These are phyloP conservation scores for Dimargaris xerosporica DNA, from an alignment of 192 early-diverging fungal species.

Conservation along the genomic window DNA sequence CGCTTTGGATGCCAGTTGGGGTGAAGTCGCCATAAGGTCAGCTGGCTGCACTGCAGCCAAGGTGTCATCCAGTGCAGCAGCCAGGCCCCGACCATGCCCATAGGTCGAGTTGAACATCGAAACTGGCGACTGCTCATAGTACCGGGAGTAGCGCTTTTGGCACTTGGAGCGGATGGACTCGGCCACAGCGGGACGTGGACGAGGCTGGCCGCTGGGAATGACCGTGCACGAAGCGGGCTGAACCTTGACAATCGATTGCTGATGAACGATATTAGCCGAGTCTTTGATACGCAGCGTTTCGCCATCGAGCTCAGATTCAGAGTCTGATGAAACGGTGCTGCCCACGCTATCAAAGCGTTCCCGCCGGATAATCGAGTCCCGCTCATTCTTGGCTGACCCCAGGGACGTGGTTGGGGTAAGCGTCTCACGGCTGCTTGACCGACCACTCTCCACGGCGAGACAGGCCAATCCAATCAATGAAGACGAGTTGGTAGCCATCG, in stretches of 20 bases:
- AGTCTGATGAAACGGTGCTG: neutral
- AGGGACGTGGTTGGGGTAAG: neutral
- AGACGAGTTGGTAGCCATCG: neutral
- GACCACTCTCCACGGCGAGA: neutral
- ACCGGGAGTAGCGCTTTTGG: slow-evolving; percentile 6
- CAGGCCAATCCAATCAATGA: neutral
- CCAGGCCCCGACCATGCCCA: neutral
- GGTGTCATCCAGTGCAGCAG: slow-evolving; percentile 4
- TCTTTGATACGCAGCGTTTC: too few relatives aligned
- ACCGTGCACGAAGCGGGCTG: slow-evolving; percentile 3
- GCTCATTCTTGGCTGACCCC: neutral
- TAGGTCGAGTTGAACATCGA: neutral
- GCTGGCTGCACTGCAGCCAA: too few relatives aligned
- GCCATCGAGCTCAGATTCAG: neutral
- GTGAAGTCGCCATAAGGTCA: too few relatives aligned
- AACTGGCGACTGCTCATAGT: neutral
- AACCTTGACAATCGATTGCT: neutral
- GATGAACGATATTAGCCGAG: neutral
- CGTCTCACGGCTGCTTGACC: neutral
- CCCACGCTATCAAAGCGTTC: neutral
- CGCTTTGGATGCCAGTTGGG: too few relatives aligned
- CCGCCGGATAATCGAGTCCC: neutral
- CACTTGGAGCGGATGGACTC: neutral
- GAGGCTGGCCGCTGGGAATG: neutral
- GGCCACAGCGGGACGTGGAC: neutral